Percentiles rank a stretch among this genome's conserved stretches.
phyloP scores from a whole-genome alignment of 148 eudicot genomes.

The Camellia lanceoleosa region DNA sequence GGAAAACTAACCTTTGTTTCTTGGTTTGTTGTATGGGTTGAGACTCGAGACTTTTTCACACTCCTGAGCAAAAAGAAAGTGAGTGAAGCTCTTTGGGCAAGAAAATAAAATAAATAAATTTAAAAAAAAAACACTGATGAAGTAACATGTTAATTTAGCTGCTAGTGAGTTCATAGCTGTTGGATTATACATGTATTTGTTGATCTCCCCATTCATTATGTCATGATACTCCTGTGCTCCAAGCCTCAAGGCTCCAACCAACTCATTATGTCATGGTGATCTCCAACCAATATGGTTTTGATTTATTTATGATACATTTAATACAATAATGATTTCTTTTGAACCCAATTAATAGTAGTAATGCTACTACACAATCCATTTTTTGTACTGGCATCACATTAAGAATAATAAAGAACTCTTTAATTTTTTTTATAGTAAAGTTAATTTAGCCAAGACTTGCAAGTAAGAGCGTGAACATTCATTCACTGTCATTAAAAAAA shows the following conservation, averaged over 20 bases:
- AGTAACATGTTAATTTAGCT: not conserved
- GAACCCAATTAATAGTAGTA: not conserved
- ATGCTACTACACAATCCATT: no score
- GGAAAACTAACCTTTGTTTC: constrained; percentile 1
- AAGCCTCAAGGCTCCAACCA: not conserved
- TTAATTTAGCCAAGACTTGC: no score
- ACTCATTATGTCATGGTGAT: not conserved
- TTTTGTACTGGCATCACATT: no score
- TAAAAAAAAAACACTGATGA: not conserved
- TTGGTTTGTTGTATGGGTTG: not conserved
- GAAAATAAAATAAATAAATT: not conserved
- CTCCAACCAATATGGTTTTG: not conserved
- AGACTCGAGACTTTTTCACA: not conserved
- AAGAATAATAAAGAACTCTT: no score
- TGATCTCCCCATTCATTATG: not conserved
- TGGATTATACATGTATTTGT: not conserved
- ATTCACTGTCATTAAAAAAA: no score
- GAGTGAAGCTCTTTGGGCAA: not conserved
- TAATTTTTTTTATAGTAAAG: no score
- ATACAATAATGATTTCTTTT: not conserved
- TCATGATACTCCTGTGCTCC: not conserved
- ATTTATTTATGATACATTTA: not conserved
- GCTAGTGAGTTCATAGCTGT: constrained; percentile 8
- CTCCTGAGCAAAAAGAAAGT: constrained; percentile 8
- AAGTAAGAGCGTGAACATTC: no score